Evolutionary conservation across 176 grass and related monocot genomes (phyloP).

Genomic region (Eragrostis curvula): DNA sequence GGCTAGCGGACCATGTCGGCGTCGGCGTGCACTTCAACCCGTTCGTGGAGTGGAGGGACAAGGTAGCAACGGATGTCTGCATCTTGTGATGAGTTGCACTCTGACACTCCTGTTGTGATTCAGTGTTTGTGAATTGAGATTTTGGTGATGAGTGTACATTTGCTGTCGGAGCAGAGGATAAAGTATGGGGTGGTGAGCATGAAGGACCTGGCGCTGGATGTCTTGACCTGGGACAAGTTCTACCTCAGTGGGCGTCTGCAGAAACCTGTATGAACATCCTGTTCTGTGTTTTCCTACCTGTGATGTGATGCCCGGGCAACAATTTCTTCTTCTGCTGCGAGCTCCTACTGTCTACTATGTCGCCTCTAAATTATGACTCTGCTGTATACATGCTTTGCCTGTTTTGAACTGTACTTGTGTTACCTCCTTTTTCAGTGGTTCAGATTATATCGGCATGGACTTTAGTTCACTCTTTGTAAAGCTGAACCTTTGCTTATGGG

Average conservation of each 20-base stretch:
- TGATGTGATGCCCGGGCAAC: neutral
- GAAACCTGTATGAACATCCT: conserved; percentile 74
- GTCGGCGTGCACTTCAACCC: conserved; percentile 90
- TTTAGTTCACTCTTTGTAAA: neutral
- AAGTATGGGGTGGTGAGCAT: conserved; percentile 92
- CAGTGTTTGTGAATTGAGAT: neutral
- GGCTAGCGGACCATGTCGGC: conserved; percentile 64
- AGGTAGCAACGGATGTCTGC: conserved; percentile 44
- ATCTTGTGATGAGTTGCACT: neutral
- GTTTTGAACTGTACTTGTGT: neutral
- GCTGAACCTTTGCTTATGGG: neutral
- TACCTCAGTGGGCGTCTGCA: conserved; percentile 92
- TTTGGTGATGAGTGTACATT: neutral
- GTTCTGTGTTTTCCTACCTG: neutral
- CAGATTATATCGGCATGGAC: neutral
- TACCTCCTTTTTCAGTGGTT: neutral
- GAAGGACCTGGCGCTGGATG: conserved; percentile 82
- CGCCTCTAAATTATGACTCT: neutral
- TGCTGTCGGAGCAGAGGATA: conserved; percentile 58
- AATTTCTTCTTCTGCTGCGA: neutral
- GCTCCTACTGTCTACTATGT: neutral
- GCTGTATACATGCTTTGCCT: neutral
- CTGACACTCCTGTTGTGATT: no score
- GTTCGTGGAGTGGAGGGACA: conserved; percentile 81
- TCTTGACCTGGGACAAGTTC: conserved; percentile 82